These are phyloP conservation scores for Coemansia sp. DNA, from an alignment of 192 early-diverging fungal genomes.

Conservation along the genomic window DNA sequence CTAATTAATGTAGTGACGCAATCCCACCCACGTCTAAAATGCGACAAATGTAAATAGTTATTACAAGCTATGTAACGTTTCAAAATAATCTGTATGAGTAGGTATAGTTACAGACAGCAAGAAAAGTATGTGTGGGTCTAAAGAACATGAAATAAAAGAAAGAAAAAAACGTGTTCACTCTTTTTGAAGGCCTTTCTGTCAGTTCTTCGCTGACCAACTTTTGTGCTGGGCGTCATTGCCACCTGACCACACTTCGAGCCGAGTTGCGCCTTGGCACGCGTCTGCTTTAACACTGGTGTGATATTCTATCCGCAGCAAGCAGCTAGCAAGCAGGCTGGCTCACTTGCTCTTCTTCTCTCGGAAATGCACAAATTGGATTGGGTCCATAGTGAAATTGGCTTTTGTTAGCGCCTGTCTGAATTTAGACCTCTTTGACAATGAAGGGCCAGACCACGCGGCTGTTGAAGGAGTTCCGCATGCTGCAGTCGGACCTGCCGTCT, in stretches of 20 bases:
- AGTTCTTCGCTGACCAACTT: no score
- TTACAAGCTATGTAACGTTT: not conserved
- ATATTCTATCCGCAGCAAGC: not conserved
- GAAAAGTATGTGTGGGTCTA: not conserved
- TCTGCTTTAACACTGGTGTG: no score
- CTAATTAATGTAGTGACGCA: conserved; percentile 1
- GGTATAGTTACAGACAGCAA: not conserved
- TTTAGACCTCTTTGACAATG: not conserved
- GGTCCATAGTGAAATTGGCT: not conserved
- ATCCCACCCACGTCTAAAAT: not conserved
- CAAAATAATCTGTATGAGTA: not conserved
- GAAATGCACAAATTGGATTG: not conserved
- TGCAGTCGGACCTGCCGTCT: conserved; percentile 57
- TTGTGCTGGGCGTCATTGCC: not conserved
- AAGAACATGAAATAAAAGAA: not conserved
- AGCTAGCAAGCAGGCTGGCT: not conserved
- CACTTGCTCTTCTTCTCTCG: not conserved
- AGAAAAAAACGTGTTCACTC: not conserved
- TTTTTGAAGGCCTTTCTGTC: not conserved
- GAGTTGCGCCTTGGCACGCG: not conserved
- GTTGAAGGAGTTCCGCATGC: conserved; percentile 32
- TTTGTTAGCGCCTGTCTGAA: conserved; percentile 1
- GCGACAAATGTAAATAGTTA: not conserved
- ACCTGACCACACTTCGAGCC: conserved; percentile 2
- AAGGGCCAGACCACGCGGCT: conserved; percentile 21